Conservation (phyloP, 495 filamentous ascomycete species). For the Talaromyces trachyspermus region DNA sequence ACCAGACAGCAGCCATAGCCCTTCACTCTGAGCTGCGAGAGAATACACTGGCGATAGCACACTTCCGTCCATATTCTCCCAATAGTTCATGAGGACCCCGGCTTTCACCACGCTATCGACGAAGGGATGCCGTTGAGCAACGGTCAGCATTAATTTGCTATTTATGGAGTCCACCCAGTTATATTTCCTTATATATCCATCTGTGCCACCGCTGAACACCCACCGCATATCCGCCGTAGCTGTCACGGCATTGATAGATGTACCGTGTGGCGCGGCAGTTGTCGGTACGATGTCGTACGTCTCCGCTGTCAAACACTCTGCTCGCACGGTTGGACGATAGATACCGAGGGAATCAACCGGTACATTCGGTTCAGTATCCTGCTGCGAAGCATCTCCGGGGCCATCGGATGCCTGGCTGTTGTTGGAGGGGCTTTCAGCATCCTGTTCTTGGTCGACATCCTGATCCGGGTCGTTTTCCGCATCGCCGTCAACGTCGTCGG, state of each 20-base stretch:
- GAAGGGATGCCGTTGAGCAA: conserved; percentile 93
- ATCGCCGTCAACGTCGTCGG: conserved; percentile 44
- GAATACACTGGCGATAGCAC: conserved; percentile 83
- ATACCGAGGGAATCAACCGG: conserved; percentile 26
- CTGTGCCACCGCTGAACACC: conserved; percentile 87
- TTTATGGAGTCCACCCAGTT: conserved; percentile 95
- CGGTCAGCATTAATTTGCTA: conserved; percentile 85
- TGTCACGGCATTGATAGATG: conserved; percentile 88
- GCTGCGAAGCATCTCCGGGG: conserved; percentile 29
- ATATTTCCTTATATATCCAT: conserved; percentile 92
- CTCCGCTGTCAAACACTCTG: conserved; percentile 72
- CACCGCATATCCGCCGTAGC: conserved; percentile 93
- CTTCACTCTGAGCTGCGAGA: conserved; percentile 81
- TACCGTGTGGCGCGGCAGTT: conserved; percentile 90
- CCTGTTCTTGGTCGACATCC: conserved; percentile 53
- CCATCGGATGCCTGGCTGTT: conserved; percentile 41
- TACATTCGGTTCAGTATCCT: conserved; percentile 30
- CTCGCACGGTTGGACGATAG: conserved; percentile 59
- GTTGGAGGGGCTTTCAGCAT: conserved; percentile 45
- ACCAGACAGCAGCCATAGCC: conserved; percentile 84
- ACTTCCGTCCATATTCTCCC: conserved; percentile 72
- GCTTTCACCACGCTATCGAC: conserved; percentile 96
- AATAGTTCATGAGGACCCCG: conserved; percentile 87
- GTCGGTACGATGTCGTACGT: conserved; percentile 96
- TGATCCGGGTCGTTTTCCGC: conserved; percentile 49